Base-by-base conservation (phyloP, 2,329 filamentous ascomycete species). In the Diaporthe helianthi region DNA sequence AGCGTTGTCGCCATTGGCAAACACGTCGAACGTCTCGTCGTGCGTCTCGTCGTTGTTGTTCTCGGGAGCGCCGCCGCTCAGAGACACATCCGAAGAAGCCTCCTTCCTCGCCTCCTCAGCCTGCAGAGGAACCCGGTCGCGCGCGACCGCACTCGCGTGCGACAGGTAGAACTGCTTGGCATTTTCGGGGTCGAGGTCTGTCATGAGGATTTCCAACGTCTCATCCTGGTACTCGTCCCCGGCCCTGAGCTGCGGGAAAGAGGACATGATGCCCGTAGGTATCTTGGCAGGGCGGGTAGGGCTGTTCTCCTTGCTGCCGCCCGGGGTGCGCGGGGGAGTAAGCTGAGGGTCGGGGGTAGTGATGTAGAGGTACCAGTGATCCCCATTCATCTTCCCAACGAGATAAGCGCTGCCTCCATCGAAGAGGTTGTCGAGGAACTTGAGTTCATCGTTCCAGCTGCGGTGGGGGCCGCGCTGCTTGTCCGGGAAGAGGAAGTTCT, bases 321-420 rank as follows among this genome's bases (percentile, higher is more conserved):
- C 83, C 7, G 95, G 94, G 13, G 92, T 97, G 36, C 90, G 85
- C 68, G 95, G 94, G 6, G 94, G 94, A 0, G 94, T 97, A 73
- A 97, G 84, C 66, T 88, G 84, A 58, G 88, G 90, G 78, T 92
- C 90, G 22, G 96, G 95, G 64, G 93, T 93, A 15, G 96, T 98
- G 76, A 98, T 90, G 83, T 99, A 99, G 68, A 99, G 85, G 79
- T 98, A 98, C 96, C 96, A 99, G 76, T 99, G 96, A 80, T 99
- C 96, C 69, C 96, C 95, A 75, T 99, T 99, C 95, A 98, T 98
- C 83, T 98, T 98, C 77, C 96, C 96, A 73, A 99, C 97, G 94
- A 98, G 97, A 81, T 99, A 99, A 63, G 96, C 96, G 80, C 95
- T 98, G 67, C 96, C 96, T 68, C 93, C 91, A 71, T 92, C 86